Base-by-base conservation (phyloP, 2,329 filamentous ascomycete genomes). In the Fusarium tanahbumbuense region DNA sequence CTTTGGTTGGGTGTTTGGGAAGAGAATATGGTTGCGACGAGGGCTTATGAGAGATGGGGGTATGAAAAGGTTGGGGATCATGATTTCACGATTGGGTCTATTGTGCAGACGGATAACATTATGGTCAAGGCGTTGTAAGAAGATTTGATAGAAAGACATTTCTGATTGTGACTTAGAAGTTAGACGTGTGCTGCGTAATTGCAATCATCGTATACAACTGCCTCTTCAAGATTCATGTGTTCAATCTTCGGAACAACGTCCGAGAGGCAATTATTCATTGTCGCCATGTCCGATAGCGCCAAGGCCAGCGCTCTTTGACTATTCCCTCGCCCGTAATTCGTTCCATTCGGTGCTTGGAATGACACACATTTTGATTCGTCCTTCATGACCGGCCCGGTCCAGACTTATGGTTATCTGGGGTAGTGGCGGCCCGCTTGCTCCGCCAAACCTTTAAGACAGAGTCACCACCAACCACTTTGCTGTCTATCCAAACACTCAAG, bases 1-100 rank as follows among this genome's bases (percentile, higher is more conserved):
- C 74, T 85, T 20, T 85, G 83, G 83, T 70, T 85, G 12, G 83
- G 83, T 0, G 83, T 85, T 12, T 85, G 83, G 83, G 81, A 85
- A 53, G 80, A 83, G 65, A 85, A 84, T 55, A 56, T 3, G 77
- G 77, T 70, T 30, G 82, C 83, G 1, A 75, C 78, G 25, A 76
- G 60, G 34, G 75, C 81, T 7, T 85, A 85, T 69, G 76, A 76
- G 60, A 80, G 76, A 69, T 77, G 79, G 70, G 83, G 83, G 0
- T 85, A 81, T 58, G 62, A 57, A 18, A 71, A 69, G 23, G 77
- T 83, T 1, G 83, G 83, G 1, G 40, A 74, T 12, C 82, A 84
- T 64, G 78, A 81, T 11, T 85, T 85, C 67, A 75, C 73, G 1
- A 73, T 84, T 45, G 83, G 83, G 1, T 71, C 67, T 3, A 77